Evolutionary conservation across 306 rosid genomes (phyloP).

Genomic region (Lupinus albus): DNA sequence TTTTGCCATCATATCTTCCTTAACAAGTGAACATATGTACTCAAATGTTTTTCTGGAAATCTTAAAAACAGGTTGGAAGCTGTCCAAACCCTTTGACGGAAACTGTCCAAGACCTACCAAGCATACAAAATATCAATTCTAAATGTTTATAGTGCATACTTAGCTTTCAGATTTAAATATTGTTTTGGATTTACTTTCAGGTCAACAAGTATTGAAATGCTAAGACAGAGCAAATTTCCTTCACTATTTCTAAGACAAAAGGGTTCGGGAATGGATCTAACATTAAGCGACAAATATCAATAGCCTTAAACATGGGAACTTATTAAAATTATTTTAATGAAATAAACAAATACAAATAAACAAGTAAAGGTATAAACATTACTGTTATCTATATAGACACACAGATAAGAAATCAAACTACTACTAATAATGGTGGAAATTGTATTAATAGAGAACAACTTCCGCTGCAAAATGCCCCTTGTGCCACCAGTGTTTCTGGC

Average conservation of each 20-base stretch:
- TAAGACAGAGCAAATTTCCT: neutral
- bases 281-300: neutral
- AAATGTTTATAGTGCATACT: slow-evolving; percentile 11
- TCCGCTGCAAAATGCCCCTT: neutral
- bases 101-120: slow-evolving; percentile 51
- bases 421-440: neutral
- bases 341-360: neutral
- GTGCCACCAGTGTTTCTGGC: neutral
- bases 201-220: slow-evolving; percentile 23
- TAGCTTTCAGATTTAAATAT: slow-evolving; percentile 8
- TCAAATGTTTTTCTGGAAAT: slow-evolving; percentile 59
- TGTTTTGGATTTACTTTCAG: slow-evolving; percentile 19
- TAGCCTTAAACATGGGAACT: no score
- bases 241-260: neutral
- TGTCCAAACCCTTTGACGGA: slow-evolving; percentile 48
- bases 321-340: no score
- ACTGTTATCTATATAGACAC: neutral
- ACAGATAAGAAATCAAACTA: neutral
- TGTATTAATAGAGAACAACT: neutral
- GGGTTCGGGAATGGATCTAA: slow-evolving; percentile 2
- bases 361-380: neutral
- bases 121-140: slow-evolving; percentile 12
- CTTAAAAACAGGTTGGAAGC: slow-evolving; percentile 58
- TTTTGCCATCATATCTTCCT: slow-evolving; percentile 69
- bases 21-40: slow-evolving; percentile 72